phyloP scores from a whole-genome alignment of 805 yeast genomes.

The Sugiyamaella lignohabitans region DNA sequence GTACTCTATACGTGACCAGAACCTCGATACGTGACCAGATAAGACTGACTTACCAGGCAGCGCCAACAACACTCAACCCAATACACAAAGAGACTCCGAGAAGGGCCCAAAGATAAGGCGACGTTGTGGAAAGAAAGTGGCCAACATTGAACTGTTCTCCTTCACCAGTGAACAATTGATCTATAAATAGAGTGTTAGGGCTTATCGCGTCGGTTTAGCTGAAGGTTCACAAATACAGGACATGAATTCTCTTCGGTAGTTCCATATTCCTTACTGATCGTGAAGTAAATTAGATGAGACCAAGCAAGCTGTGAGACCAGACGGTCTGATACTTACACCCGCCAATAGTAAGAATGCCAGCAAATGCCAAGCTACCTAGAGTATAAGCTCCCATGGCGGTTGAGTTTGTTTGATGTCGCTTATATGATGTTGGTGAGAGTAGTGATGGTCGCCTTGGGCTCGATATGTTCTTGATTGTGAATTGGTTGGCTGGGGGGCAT shows the following conservation, averaged over 20 bases:
- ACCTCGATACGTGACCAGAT: not conserved
- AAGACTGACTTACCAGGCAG: constrained; percentile 64
- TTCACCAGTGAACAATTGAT: constrained; percentile 70
- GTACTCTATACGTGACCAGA: no score
- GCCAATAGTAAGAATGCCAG: constrained; percentile 33
- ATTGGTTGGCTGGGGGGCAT: no score
- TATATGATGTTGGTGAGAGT: no score
- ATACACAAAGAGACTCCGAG: constrained; percentile 86
- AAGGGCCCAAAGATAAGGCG: constrained; percentile 97
- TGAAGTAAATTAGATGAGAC: not conserved
- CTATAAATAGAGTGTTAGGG: constrained; percentile 6
- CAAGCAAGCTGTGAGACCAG: not conserved
- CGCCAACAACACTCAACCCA: constrained; percentile 92
- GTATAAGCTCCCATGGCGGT: not conserved
- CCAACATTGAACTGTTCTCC: constrained; percentile 93
- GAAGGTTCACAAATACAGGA: not conserved
- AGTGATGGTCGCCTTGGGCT: no score
- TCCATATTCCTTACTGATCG: no score
- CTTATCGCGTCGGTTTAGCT: not conserved
- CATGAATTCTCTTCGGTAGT: not conserved
- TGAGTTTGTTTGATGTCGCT: not conserved
- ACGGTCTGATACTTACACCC: constrained; percentile 31
- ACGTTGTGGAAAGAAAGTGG: constrained; percentile 69
- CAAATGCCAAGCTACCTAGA: constrained; percentile 13
- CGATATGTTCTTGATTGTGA: no score